Base-by-base conservation (phyloP, 2,329 filamentous ascomycete genomes). In the Nemania sp. region DNA sequence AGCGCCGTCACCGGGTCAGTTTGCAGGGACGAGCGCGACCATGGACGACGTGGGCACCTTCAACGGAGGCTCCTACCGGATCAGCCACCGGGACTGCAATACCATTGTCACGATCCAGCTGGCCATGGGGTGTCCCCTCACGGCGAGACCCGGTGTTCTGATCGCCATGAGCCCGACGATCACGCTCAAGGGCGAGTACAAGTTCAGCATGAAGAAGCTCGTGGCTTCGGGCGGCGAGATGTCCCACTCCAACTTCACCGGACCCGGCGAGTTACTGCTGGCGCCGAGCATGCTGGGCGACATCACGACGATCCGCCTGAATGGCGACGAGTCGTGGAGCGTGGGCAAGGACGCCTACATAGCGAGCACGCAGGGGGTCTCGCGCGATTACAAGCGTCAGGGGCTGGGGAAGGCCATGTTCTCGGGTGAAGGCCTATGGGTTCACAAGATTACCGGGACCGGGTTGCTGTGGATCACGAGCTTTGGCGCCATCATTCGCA, bases 31-130 rank as follows among this genome's bases (percentile, higher is more conserved):
- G 0, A 76, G 77, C 32, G 86, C 84, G 0, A 83, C 84, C 0
- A 80, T 86, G 32, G 95, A 98, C 74, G 93, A 97, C 68, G 86
- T 96, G 1, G 95, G 95, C n/a, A 95, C 90, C 0, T 99, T 98
- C 80, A 98, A 98, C 73, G 95, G 95, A 15, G 95, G 95, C 12
- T 94, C 90, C 72, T 99, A 94, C 74, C 85, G 95, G 45, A 92
- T 98, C 72, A 95, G 91, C 71, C 95, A 99, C 73, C 84, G 95
- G 20, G 92, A 97, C 75, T 89, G 87, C 60, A 99, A 98, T 74
- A 92, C 90, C 1, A 89, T 97, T 67, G 76, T 97, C 63, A 98
- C 93, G 0, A 77, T 97, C 20, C 94, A 97, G 75, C 78, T 98
- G 47, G 94, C 94, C 12, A 90, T 95, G 74, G 92, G 92, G 2